Percentiles rank a stretch among this genome's conserved stretches.
Evolutionary conservation across 1,284 basidiomycete species (phyloP).

Genomic region (Leccinum insolens): DNA sequence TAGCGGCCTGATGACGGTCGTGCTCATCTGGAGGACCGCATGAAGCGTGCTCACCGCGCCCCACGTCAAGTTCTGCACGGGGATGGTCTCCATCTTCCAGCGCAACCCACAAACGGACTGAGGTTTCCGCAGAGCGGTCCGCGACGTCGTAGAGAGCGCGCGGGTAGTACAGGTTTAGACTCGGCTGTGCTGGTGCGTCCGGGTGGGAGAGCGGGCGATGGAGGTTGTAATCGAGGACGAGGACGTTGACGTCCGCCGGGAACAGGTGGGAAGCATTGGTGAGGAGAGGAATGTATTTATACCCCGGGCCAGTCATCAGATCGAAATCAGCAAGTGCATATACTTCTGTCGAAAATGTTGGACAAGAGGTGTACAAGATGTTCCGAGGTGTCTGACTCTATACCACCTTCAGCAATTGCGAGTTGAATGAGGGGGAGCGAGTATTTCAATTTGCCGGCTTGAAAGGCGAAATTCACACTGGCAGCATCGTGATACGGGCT

Average conservation of each 20-base stretch:
- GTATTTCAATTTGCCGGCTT: too few relatives aligned
- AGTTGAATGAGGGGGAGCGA: not conserved
- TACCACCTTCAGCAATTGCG: not conserved
- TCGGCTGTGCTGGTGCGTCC: not conserved
- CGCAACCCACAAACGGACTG: conserved; percentile 46
- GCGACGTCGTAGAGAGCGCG: conserved; percentile 42
- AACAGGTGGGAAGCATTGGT: not conserved
- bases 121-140: conserved; percentile 36
- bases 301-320: not conserved
- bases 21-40: conserved; percentile 33
- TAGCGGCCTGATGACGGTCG: conserved; percentile 24
- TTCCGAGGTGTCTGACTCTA: not conserved
- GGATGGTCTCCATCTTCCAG: conserved; percentile 54
- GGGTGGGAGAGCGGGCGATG: not conserved
- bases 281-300: not conserved
- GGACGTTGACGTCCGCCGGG: not conserved
- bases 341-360: not conserved
- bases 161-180: conserved; percentile 39
- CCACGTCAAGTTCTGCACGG: conserved; percentile 38
- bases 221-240: not conserved
- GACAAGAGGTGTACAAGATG: not conserved
- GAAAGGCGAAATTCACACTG: too few relatives aligned
- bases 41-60: conserved; percentile 49
- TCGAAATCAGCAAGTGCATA: not conserved
- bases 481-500: too few relatives aligned